Evolutionary conservation across 768 basidiomycete species (phyloP).

Genomic region (Lentinula detonsa): DNA sequence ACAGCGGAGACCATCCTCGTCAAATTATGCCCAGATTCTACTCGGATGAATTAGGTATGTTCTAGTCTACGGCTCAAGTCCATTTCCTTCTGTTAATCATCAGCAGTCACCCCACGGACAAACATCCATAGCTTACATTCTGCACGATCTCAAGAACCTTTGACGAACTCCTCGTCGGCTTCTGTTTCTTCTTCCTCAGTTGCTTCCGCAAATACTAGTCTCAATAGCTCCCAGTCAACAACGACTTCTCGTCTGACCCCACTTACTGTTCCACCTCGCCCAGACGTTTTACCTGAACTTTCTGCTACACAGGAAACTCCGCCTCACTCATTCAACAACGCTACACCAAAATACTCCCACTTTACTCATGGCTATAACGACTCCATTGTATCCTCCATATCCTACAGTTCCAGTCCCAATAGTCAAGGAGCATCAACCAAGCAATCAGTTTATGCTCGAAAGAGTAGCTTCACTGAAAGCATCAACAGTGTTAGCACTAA

Average conservation of each 20-base stretch:
- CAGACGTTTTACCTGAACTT: slow-evolving; percentile 24
- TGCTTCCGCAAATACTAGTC: slow-evolving; percentile 15
- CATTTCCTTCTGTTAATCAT: slow-evolving; percentile 3
- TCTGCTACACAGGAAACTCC: slow-evolving; percentile 27
- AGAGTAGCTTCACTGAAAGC: slow-evolving; percentile 32
- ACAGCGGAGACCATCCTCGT: slow-evolving; percentile 13
- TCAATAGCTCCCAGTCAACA: slow-evolving; percentile 9
- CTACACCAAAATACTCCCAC: slow-evolving; percentile 5
- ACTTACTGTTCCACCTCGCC: slow-evolving; percentile 31
- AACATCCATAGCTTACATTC: slow-evolving; percentile 24
- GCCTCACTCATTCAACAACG: slow-evolving; percentile 14
- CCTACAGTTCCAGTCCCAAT: slow-evolving; percentile 4
- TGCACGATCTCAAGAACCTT: slow-evolving; percentile 37
- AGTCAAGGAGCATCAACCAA: slow-evolving; percentile 6
- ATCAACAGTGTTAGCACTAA: slow-evolving; percentile 17
- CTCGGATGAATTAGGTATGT: slow-evolving; percentile 34
- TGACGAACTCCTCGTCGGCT: slow-evolving; percentile 15
- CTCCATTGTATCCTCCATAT: slow-evolving; percentile 6
- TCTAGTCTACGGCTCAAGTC: slow-evolving; percentile 3
- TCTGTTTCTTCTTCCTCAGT: slow-evolving; percentile 18
- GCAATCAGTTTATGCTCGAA: slow-evolving; percentile 20
- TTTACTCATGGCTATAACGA: slow-evolving; percentile 9
- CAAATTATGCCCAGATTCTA: slow-evolving; percentile 23
- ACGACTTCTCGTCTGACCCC: slow-evolving; percentile 30
- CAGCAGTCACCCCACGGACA: slow-evolving; percentile 22